Conservation (phyloP, 1,139 yeast species). For the Yamadazyma atlantica region DNA sequence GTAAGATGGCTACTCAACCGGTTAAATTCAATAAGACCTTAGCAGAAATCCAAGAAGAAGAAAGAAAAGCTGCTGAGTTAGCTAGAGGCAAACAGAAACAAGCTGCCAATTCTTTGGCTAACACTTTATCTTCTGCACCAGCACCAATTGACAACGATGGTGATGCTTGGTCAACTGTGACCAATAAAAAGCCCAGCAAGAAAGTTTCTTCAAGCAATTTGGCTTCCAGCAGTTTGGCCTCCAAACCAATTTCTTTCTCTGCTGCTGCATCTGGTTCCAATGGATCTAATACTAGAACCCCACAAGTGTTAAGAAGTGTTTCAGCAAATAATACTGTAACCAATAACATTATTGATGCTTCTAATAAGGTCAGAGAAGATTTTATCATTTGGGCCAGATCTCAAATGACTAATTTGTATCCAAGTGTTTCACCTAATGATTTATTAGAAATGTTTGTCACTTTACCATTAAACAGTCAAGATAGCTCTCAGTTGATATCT, state of each 20-base stretch:
- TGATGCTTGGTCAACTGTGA: constrained; percentile 47
- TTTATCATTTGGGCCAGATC: constrained; percentile 84
- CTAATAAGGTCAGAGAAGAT: constrained; percentile 52
- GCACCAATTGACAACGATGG: constrained; percentile 34
- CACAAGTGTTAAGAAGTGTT: constrained; percentile 48
- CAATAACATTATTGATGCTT: constrained; percentile 16
- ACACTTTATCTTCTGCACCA: constrained; percentile 21
- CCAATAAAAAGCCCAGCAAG: constrained; percentile 19
- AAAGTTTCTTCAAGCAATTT: not conserved
- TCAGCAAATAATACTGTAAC: constrained; percentile 27
- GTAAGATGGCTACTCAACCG: constrained; percentile 25
- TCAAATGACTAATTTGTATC: constrained; percentile 69
- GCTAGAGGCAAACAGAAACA: constrained; percentile 25
- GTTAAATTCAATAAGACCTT: constrained; percentile 33
- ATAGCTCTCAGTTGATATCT: constrained; percentile 81
- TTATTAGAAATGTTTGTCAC: constrained; percentile 78
- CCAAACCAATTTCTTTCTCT: not conserved
- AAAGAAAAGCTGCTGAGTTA: constrained; percentile 36
- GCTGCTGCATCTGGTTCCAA: constrained; percentile 4
- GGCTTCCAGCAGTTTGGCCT: not conserved
- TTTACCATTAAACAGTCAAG: constrained; percentile 65
- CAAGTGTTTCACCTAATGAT: constrained; percentile 73
- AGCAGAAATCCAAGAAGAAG: constrained; percentile 47
- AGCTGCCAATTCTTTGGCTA: constrained; percentile 25
- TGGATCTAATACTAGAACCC: constrained; percentile 22